Evolutionary conservation across 768 basidiomycete species (phyloP), one percentile per base, ranked within the genome.

Genomic region (Pleurotus ostreatus): DNA sequence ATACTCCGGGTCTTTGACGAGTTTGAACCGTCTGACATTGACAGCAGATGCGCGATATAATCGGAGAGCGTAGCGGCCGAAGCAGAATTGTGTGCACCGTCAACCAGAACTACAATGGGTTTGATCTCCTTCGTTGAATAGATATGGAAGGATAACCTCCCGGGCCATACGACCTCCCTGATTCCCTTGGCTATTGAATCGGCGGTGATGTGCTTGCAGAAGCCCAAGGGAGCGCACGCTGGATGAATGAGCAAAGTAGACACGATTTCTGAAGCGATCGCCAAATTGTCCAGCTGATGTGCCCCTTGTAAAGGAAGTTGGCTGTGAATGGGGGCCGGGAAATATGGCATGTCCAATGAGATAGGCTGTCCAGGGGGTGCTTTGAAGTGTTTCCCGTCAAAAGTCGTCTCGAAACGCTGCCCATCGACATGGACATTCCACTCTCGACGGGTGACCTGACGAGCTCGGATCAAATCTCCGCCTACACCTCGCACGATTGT

Each of bases 21-120:
- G 45, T 37, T 49, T 13, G 9, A 57, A 20, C 2, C 38, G 20
- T 6, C 41, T 26, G 51, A 43, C 12, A 61, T 54, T 12, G 66
- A 53, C 56, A 69, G 45, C 63, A 70, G 60, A 71, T 75, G 46
- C 71, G 69, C 55, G 56, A 95, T 71, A 66, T 92, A 98, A 2
- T 74, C 66, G 6, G 84, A 78, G 9, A 98, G 81, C 0, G 81
- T 81, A 25, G 68, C 60, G 0, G 93, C 80, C 0, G 93, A 93
- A 5, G 91, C 86, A 5, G 85, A 72, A 66, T 98, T 99, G 68
- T 98, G 97, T 0, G 97, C 96, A 2, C 97, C 97, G 64, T 99
- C 97, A 4, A 87, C 88, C 9, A 98, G 78, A 11, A 95, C 70
- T 6, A 79, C 60, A 9, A 71, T 59, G 5, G 59, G 47, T 16